Conservation (phyloP, 2,329 filamentous ascomycete genomes). For the Chaetoscypha palmicola region DNA sequence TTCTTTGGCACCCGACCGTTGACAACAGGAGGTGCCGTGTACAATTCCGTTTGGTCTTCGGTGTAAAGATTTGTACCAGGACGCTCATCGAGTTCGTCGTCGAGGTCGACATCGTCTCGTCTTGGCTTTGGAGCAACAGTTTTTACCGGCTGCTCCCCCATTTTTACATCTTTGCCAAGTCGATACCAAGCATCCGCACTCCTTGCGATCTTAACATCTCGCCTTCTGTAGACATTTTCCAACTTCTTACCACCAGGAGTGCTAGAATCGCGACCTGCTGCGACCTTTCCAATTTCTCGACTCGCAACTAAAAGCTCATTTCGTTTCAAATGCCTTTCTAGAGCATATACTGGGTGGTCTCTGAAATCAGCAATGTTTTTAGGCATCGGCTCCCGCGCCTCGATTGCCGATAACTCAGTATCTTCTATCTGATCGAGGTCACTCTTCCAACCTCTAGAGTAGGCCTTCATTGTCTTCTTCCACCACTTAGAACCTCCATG, state of each 20-base stretch:
- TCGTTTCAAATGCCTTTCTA: conserved; percentile 75
- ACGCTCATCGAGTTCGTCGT: conserved; percentile 38
- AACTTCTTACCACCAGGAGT: conserved; percentile 36
- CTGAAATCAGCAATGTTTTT: conserved; percentile 83
- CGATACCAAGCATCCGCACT: conserved; percentile 89
- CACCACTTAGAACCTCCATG: conserved; percentile 47
- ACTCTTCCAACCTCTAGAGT: conserved; percentile 35
- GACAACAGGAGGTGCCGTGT: conserved; percentile 68
- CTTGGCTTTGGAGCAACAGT: conserved; percentile 47
- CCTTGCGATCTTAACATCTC: conserved; percentile 70
- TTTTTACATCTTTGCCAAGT: conserved; percentile 70
- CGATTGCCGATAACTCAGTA: conserved; percentile 62
- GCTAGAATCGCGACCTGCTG: conserved; percentile 49
- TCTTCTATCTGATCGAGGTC: conserved; percentile 82
- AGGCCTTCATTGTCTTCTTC: conserved; percentile 44
- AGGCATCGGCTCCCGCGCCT: conserved; percentile 76
- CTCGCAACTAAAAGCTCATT: conserved; percentile 73
- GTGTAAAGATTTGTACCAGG: conserved; percentile 53
- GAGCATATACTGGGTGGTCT: conserved; percentile 72
- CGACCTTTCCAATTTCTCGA: conserved; percentile 69
- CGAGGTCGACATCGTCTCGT: conserved; percentile 34
- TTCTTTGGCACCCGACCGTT: conserved; percentile 79
- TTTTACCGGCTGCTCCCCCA: conserved; percentile 76
- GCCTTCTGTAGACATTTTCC: conserved; percentile 75
- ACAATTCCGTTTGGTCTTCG: conserved; percentile 61